Conservation (phyloP, 305 asterid species). For the Fraxinus latifolia region DNA sequence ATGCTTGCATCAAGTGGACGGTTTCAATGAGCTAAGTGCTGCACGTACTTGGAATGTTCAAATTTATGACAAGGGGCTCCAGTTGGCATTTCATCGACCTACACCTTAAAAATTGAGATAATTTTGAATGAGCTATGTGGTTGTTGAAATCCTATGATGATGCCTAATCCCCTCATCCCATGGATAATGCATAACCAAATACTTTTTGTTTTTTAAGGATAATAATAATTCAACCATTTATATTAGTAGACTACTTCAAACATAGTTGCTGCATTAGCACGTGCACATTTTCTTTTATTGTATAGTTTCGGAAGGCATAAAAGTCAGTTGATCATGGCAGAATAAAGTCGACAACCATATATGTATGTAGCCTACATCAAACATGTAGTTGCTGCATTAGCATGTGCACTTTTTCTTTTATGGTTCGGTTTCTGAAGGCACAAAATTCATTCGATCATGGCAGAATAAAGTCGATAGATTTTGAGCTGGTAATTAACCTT, state of each 20-base stretch:
- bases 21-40: neutral
- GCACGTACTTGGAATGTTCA: neutral
- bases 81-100: neutral
- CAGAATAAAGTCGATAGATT: neutral
- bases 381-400: neutral
- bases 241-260: neutral
- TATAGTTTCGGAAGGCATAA: neutral
- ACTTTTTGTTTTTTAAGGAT: neutral
- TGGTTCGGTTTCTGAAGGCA: neutral
- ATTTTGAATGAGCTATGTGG: neutral
- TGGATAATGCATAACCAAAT: neutral
- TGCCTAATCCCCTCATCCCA: neutral
- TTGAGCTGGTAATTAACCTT: neutral
- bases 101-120: neutral
- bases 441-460: neutral
- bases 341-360: neutral
- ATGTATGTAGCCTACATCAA: neutral
- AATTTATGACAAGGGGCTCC: neutral
- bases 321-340: neutral
- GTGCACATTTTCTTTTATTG: neutral
- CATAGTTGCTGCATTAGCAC: neutral
- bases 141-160: neutral
- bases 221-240: neutral
- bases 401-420: neutral
- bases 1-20: neutral